Evolutionary conservation across 805 yeast species (phyloP), one percentile per base, ranked within the genome.

Genomic region (Monosporozyma unispora): DNA sequence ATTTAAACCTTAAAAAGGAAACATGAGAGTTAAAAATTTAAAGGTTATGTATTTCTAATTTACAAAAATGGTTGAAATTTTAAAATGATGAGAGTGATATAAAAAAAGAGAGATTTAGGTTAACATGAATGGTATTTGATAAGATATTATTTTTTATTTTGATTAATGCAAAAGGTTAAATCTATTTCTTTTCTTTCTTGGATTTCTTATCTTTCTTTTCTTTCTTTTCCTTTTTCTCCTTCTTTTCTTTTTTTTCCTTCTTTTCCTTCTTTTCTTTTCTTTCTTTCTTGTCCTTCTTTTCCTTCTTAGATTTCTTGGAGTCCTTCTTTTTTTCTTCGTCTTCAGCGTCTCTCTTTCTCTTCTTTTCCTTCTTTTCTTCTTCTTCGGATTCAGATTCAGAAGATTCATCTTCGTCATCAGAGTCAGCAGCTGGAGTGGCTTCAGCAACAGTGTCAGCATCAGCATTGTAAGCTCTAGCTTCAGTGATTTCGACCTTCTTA

Each of bases 381-480:
- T 70, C 66, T 31, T 31, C 35, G n/a, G 35, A 31, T 31, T 31
- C 35, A 14, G 35, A 31, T 31, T 31, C 42, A 21, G 25, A 16
- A 53, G 70, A 70, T 50, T 68, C 67, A 41, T 67, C 68, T 49
- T 69, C 70, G 49, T 64, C 70, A 52, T 70, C 70, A 52, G 68
- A 65, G 31, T 64, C 70, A 8, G 57, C 57, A 25, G 59, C 56
- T 39, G 54, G 69, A 35, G 64, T 71, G 45, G 70, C 68, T 46
- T 65, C 67, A 44, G 80, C 78, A 18, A 49, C 52, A 49, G 90
- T 80, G 68, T 95, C 99, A 44, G 97, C 98, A 67, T 90, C 98
- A 39, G 87, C 95, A 64, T 91, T 93, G 74, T 93, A 93, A 50
- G 91, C 86, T 69, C 84, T 77, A 47, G 91, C 82, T 67, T 87